phyloP scores from a whole-genome alignment of 306 rosid species.

The Quercus engelmannii region DNA sequence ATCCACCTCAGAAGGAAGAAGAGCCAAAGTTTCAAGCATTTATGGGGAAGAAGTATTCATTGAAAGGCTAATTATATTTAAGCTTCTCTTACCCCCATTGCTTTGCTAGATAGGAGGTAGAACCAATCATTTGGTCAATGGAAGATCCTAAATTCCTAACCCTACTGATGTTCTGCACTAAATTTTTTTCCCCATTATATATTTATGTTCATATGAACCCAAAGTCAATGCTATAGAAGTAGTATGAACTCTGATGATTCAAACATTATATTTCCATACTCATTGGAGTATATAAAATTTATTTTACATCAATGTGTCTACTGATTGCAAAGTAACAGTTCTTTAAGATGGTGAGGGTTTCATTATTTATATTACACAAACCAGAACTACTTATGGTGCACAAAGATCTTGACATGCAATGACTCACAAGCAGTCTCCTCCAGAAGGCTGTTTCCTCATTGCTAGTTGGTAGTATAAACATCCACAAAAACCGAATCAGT shows the following conservation, averaged over 20 bases:
- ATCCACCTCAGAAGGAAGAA: conserved; percentile 25
- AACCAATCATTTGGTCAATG: background rate
- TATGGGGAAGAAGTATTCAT: conserved; percentile 50
- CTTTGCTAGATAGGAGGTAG: background rate
- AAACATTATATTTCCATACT: background rate
- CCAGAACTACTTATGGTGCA: too few species aligned
- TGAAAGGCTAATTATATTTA: conserved; percentile 24
- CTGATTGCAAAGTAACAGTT: background rate
- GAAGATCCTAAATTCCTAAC: background rate
- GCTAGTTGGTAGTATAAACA: too few species aligned
- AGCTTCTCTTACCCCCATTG: background rate
- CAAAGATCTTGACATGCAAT: too few species aligned
- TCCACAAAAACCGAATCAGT: too few species aligned
- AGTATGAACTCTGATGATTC: background rate
- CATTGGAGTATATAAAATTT: background rate
- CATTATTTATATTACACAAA: too few species aligned
- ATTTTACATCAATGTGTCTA: background rate
- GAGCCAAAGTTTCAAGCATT: conserved; percentile 51
- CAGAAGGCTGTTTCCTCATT: too few species aligned
- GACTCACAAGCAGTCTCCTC: too few species aligned
- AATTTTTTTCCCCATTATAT: background rate
- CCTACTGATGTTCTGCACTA: background rate
- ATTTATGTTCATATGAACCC: background rate
- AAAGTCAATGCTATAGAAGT: background rate
- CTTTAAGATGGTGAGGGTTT: too few species aligned